phyloP scores from a whole-genome alignment of 2,329 filamentous ascomycete genomes.

The Diaporthe batatas region DNA sequence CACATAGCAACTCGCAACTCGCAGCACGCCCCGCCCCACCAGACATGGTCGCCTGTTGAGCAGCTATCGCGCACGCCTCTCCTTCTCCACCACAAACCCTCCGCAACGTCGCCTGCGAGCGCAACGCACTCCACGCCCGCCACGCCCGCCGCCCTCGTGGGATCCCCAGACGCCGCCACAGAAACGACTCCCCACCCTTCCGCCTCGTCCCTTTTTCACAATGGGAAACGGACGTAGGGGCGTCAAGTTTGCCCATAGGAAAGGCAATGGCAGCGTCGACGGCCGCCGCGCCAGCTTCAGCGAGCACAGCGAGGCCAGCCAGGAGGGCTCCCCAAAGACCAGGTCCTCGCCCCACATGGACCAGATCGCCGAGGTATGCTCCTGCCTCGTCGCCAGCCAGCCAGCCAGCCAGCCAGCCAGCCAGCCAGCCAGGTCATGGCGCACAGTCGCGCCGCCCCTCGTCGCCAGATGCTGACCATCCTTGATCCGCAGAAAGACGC shows the following conservation, averaged over 20 bases:
- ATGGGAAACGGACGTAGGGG: slow-evolving; percentile 60
- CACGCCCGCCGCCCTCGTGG: not conserved
- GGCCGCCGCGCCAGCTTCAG: slow-evolving; percentile 79
- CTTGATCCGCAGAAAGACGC: slow-evolving; percentile 56
- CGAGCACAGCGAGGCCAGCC: slow-evolving; percentile 77
- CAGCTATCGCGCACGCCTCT: slow-evolving; percentile 8
- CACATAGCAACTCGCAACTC: not conserved
- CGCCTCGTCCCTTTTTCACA: slow-evolving; percentile 40
- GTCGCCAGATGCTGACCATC: slow-evolving; percentile 43
- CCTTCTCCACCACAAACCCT: slow-evolving; percentile 8
- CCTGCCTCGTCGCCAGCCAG: not conserved
- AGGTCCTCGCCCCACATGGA: slow-evolving; percentile 51
- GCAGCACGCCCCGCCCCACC: not conserved
- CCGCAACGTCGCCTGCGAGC: slow-evolving; percentile 21
- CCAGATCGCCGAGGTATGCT: slow-evolving; percentile 55
- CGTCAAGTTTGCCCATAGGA: slow-evolving; percentile 68
- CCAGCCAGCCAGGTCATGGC: not conserved
- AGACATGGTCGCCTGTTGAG: slow-evolving; percentile 32
- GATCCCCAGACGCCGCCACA: not conserved
- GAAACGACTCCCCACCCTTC: not conserved
- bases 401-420: no score
- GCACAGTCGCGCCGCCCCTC: slow-evolving; percentile 19
- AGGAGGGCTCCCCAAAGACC: slow-evolving; percentile 62
- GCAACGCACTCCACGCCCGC: slow-evolving; percentile 1
- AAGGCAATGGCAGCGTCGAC: slow-evolving; percentile 62